Evolutionary conservation across 2,329 filamentous ascomycete genomes (phyloP).

Genomic region (Geosmithia putterillii): DNA sequence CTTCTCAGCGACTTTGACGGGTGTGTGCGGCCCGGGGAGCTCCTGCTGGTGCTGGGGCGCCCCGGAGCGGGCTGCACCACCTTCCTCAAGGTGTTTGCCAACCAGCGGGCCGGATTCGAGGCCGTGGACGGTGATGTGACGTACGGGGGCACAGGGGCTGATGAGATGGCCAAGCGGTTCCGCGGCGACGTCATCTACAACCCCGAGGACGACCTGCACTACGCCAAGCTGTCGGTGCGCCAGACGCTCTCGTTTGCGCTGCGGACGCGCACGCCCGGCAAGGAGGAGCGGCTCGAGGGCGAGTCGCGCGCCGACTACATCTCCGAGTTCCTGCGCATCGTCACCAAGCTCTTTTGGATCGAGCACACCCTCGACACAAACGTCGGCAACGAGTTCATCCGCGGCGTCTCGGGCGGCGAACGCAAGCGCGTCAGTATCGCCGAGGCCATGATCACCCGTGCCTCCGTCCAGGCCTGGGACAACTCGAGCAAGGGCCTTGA

Average conservation of each 20-base stretch:
- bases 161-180: constrained; percentile 37
- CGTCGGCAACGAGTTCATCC: constrained; percentile 57
- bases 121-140: constrained; percentile 52
- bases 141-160: constrained; percentile 38
- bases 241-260: constrained; percentile 57
- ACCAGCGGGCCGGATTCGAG: constrained; percentile 53
- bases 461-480: constrained; percentile 60
- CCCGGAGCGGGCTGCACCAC: constrained; percentile 61
- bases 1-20: constrained; percentile 55
- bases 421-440: constrained; percentile 66
- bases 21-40: constrained; percentile 58
- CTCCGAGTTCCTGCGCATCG: constrained; percentile 41
- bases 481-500: constrained; percentile 63
- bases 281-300: constrained; percentile 38
- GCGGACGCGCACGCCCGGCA: constrained; percentile 45
- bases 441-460: constrained; percentile 47
- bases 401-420: constrained; percentile 50
- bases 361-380: constrained; percentile 56
- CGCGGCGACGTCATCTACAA: constrained; percentile 52
- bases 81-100: constrained; percentile 59
- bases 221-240: constrained; percentile 54
- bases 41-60: constrained; percentile 54
- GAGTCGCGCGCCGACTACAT: constrained; percentile 45
- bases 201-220: constrained; percentile 61
- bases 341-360: constrained; percentile 61